A percentile compares a stretch with the other conserved stretches of the same genome.
These are phyloP conservation scores for Daedaleopsis sinensis DNA, from an alignment of 768 basidiomycete genomes.

Conservation along the genomic window DNA sequence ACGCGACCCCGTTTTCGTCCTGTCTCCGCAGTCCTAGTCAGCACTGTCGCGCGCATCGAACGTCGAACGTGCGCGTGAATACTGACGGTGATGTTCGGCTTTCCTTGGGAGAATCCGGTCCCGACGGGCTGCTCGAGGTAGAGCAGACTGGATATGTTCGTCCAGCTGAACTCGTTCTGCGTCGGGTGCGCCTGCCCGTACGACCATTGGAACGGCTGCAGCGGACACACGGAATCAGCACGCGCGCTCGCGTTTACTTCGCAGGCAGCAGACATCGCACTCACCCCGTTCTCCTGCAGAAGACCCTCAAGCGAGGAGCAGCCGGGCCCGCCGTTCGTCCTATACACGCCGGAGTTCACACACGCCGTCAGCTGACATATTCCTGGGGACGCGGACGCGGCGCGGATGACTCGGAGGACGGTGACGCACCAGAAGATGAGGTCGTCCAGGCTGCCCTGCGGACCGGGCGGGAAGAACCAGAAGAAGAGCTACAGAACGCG, in stretches of 20 bases:
- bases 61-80: too few species aligned
- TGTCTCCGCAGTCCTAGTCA: constrained; percentile 13
- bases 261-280: constrained; percentile 22
- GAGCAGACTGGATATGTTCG: constrained; percentile 73
- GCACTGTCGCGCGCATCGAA: too few species aligned
- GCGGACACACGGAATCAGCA: neutral
- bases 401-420: neutral
- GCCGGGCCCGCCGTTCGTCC: constrained; percentile 84
- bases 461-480: constrained; percentile 84
- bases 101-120: constrained; percentile 76
- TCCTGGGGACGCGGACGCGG: neutral
- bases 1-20: constrained; percentile 61
- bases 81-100: constrained; percentile 52
- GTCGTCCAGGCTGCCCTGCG: constrained; percentile 70
- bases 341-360: constrained; percentile 26
- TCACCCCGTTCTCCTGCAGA: constrained; percentile 74
- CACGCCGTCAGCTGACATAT: neutral
- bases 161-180: constrained; percentile 73
- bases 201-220: constrained; percentile 69
- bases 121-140: constrained; percentile 84
- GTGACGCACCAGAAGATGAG: constrained; percentile 68
- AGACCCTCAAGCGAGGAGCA: constrained; percentile 75
- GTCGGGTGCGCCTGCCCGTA: constrained; percentile 65
- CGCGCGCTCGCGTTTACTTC: neutral
- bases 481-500: constrained; percentile 63